Evolutionary conservation across 352 stramenopile species (phyloP).

Genomic region (Phytophthora vignae): DNA sequence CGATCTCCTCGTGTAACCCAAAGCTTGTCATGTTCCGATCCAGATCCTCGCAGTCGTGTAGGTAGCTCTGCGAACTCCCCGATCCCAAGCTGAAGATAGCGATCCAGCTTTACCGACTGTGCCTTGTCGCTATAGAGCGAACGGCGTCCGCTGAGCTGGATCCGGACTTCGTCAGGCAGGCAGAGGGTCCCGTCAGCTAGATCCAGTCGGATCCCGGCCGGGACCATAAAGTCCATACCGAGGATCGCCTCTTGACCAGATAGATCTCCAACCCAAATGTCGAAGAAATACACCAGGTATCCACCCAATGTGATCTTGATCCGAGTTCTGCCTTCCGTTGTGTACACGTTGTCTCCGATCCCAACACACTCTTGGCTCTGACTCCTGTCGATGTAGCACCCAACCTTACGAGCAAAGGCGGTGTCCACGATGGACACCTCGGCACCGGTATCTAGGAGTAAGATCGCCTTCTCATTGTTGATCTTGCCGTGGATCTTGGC

Average conservation of each 20-base stretch:
- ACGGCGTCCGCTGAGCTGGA: too few relatives aligned
- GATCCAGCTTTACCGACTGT: too few relatives aligned
- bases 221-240: too few relatives aligned
- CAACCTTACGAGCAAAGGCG: too few relatives aligned
- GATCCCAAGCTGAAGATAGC: background rate
- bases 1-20: conserved; percentile 6
- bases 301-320: background rate
- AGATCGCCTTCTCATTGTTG: background rate
- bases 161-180: too few relatives aligned
- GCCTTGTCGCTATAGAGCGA: too few relatives aligned
- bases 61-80: background rate
- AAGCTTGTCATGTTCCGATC: conserved; percentile 6
- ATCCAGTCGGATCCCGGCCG: too few relatives aligned
- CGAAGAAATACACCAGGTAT: background rate
- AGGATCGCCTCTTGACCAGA: too few relatives aligned
- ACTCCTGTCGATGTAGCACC: too few relatives aligned
- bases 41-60: background rate
- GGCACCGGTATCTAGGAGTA: background rate
- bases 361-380: too few relatives aligned
- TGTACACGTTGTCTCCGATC: too few relatives aligned
- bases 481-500: background rate
- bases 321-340: background rate
- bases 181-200: too few relatives aligned
- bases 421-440: background rate
- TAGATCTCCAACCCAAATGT: background rate